Evolutionary conservation across 208 protist genomes (phyloP).

Genomic region (Kentomonas sorsogonicus): DNA sequence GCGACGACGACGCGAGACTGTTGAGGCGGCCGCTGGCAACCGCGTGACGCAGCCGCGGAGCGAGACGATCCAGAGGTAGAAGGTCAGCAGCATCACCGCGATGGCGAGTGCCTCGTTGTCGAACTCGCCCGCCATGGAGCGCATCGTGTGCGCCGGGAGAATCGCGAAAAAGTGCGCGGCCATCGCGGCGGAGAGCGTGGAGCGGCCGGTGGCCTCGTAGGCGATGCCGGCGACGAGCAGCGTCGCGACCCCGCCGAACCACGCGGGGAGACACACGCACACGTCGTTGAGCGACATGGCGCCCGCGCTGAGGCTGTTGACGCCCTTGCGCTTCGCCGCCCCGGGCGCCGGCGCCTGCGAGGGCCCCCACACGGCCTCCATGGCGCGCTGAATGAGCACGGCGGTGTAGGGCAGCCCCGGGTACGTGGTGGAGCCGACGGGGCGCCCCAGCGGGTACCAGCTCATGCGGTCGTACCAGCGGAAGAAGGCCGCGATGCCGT

Average conservation of each 20-base stretch:
- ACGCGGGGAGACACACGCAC: conserved; percentile 94
- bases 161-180: conserved; percentile 72
- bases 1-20: too few species aligned
- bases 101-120: conserved; percentile 99
- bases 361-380: conserved; percentile 89
- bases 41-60: too few species aligned
- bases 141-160: conserved; percentile 90
- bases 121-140: conserved; percentile 97
- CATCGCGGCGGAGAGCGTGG: conserved; percentile 76
- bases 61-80: conserved; percentile 87
- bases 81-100: conserved; percentile 94
- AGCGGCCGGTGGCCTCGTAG: conserved; percentile 58
- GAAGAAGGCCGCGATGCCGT: conserved; percentile 95
- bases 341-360: too few species aligned
- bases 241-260: conserved; percentile 90
- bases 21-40: too few species aligned
- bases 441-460: conserved; percentile 98
- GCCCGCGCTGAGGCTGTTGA: too few species aligned
- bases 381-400: conserved; percentile 79
- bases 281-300: conserved; percentile 95
- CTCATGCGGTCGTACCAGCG: conserved; percentile 98
- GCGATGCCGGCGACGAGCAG: conserved; percentile 84
- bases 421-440: conserved; percentile 97
- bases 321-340: conserved; percentile 4
- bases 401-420: conserved; percentile 97